Percentiles rank a stretch among this genome's conserved stretches.
Evolutionary conservation across 2,329 filamentous ascomycete genomes (phyloP).

Genomic region (Ascosphaera acerosa): DNA sequence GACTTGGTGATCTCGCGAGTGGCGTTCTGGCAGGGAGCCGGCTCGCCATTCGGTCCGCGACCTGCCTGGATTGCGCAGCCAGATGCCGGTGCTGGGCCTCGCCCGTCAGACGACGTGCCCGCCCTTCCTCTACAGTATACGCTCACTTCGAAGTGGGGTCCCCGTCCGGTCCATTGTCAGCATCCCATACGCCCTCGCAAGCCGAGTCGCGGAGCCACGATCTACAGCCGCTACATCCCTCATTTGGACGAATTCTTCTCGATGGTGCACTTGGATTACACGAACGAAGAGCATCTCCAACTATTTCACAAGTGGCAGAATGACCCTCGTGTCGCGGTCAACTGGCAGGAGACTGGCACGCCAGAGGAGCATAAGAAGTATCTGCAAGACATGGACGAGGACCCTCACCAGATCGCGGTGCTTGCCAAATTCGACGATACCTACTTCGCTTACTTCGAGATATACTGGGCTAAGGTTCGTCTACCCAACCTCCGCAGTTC

Average conservation of each 20-base stretch:
- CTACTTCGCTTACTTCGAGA: constrained; percentile 53
- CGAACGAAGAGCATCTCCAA: constrained; percentile 35
- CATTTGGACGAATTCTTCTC: constrained; percentile 53
- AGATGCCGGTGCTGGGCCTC: constrained; percentile 8
- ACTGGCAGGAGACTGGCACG: constrained; percentile 58
- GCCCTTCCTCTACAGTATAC: constrained; percentile 13
- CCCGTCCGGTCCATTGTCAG: constrained; percentile 30
- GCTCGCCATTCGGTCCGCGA: constrained; percentile 38
- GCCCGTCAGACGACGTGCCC: constrained; percentile 10
- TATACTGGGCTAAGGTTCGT: constrained; percentile 47
- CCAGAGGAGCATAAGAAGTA: constrained; percentile 51
- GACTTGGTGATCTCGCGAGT: constrained; percentile 26
- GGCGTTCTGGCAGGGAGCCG: constrained; percentile 45
- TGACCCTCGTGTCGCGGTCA: constrained; percentile 52
- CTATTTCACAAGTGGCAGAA: constrained; percentile 67
- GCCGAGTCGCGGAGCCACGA: constrained; percentile 39
- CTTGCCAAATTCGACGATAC: constrained; percentile 46
- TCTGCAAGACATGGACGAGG: constrained; percentile 38
- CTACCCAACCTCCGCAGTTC: too few species aligned
- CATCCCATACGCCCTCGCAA: constrained; percentile 50
- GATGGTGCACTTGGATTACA: constrained; percentile 46
- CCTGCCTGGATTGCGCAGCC: constrained; percentile 33
- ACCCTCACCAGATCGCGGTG: constrained; percentile 45
- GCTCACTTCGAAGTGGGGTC: constrained; percentile 24
- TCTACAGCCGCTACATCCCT: constrained; percentile 58